phyloP scores from a whole-genome alignment of 192 early-diverging fungal genomes.

The Backusella circina region DNA sequence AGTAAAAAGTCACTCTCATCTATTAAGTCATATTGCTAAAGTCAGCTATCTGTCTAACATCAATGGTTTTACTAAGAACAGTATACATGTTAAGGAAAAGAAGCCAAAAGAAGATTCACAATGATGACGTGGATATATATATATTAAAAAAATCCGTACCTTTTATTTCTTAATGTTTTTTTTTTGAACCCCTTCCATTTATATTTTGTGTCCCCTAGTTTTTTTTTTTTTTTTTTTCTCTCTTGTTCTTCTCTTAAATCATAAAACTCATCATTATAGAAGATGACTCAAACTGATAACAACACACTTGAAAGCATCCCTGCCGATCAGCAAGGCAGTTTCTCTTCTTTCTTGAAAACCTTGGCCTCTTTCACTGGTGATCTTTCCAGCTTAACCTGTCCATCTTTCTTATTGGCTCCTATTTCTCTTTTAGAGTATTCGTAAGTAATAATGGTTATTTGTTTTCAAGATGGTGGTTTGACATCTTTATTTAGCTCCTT shows the following conservation, averaged over 20 bases:
- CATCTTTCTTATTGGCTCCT: conserved; percentile 73
- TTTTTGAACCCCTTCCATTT: background rate
- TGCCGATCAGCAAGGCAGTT: conserved; percentile 56
- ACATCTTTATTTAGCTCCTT: conserved; percentile 13
- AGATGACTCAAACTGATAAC: conserved; percentile 11
- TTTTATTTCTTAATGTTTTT: background rate
- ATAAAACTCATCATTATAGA: background rate
- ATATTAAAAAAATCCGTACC: background rate
- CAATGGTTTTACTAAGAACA: background rate
- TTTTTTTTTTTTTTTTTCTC: background rate
- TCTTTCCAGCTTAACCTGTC: conserved; percentile 75
- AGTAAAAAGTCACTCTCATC: background rate
- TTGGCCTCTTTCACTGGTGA: conserved; percentile 79
- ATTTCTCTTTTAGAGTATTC: conserved; percentile 79
- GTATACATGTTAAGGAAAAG: background rate
- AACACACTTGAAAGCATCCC: conserved; percentile 46
- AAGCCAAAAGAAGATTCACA: background rate
- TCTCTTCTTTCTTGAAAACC: conserved; percentile 66
- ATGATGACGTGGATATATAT: background rate
- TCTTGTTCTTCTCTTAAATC: background rate
- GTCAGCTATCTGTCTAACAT: background rate
- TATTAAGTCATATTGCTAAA: background rate
- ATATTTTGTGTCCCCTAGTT: background rate
- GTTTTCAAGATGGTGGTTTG: background rate
- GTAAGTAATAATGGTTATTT: conserved; percentile 27